phyloP scores from a whole-genome alignment of 352 stramenopile genomes.

The Globisporangium acanthophoron region DNA sequence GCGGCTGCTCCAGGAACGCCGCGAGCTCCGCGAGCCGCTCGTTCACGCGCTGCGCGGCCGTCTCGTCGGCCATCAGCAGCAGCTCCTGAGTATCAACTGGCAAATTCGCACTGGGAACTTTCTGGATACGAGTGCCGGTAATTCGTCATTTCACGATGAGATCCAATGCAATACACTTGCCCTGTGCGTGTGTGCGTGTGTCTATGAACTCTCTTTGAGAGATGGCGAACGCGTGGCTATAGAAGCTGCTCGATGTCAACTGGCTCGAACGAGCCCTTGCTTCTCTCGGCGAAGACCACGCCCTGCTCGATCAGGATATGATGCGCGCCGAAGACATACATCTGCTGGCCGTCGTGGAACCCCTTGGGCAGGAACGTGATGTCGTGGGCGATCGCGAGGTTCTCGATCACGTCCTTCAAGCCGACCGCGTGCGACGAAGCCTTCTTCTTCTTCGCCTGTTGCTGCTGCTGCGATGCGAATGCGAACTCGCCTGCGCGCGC shows the following conservation, averaged over 20 bases:
- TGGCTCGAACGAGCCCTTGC: constrained; percentile 62
- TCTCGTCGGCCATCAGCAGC: not conserved
- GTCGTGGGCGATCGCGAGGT: constrained; percentile 71
- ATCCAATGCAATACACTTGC: no score
- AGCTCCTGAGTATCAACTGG: not conserved
- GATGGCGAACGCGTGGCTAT: constrained; percentile 16
- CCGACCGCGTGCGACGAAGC: constrained; percentile 37
- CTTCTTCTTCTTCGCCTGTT: constrained; percentile 7
- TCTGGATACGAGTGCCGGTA: not conserved
- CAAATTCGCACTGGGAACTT: not conserved
- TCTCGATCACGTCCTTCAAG: constrained; percentile 82
- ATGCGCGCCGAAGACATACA: constrained; percentile 75
- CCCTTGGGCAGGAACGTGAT: constrained; percentile 81
- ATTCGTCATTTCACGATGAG: not conserved
- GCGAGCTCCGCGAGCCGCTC: constrained; percentile 58
- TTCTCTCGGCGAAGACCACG: constrained; percentile 65
- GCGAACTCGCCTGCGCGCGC: not conserved
- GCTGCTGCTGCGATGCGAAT: not conserved
- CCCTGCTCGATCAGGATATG: constrained; percentile 84
- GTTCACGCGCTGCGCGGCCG: constrained; percentile 28
- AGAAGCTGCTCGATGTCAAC: constrained; percentile 76
- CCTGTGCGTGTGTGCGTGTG: not conserved
- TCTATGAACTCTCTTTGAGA: not conserved
- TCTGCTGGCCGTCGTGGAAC: constrained; percentile 67
- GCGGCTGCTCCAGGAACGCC: constrained; percentile 49